These are phyloP conservation scores for Picea glauca DNA, from an alignment of 75 land plant genomes.

Conservation along the genomic window DNA sequence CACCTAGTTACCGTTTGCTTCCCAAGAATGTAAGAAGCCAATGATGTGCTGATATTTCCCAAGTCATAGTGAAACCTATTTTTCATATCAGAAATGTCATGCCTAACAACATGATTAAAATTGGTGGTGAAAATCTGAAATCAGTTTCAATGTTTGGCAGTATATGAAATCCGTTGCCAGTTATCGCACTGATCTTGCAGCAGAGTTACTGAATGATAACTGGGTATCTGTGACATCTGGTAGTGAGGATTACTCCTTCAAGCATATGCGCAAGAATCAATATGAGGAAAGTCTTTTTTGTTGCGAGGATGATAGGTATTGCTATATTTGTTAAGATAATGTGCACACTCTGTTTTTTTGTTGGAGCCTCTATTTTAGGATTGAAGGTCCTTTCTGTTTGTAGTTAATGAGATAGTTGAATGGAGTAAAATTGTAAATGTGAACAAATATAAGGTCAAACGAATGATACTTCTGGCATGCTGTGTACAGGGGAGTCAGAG, in stretches of 20 bases:
- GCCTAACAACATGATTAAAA: neutral
- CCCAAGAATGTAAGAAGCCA: conserved; percentile 62
- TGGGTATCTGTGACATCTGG: conserved; percentile 81
- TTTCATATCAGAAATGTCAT: too few species aligned
- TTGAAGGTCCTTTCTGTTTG: neutral
- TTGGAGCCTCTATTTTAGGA: neutral
- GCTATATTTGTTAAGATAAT: neutral
- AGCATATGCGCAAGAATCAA: conserved; percentile 67
- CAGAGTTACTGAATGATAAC: conserved; percentile 59
- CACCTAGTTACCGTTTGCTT: conserved; percentile 91
- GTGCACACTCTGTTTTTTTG: neutral
- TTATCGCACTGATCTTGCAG: conserved; percentile 50
- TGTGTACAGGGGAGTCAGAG: neutral
- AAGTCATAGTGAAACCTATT: neutral
- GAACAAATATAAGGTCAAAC: neutral
- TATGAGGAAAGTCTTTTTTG: conserved; percentile 67
- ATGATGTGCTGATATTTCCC: neutral
- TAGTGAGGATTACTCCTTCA: conserved; percentile 75
- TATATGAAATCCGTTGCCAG: conserved; percentile 58
- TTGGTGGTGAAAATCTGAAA: neutral
- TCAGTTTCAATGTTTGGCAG: conserved; percentile 26
- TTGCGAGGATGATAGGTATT: conserved; percentile 79
- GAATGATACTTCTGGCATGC: neutral
- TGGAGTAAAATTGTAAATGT: too few species aligned
- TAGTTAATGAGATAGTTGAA: neutral